Conservation (phyloP, 2,329 filamentous ascomycete species). For the Xylaria sp. region DNA sequence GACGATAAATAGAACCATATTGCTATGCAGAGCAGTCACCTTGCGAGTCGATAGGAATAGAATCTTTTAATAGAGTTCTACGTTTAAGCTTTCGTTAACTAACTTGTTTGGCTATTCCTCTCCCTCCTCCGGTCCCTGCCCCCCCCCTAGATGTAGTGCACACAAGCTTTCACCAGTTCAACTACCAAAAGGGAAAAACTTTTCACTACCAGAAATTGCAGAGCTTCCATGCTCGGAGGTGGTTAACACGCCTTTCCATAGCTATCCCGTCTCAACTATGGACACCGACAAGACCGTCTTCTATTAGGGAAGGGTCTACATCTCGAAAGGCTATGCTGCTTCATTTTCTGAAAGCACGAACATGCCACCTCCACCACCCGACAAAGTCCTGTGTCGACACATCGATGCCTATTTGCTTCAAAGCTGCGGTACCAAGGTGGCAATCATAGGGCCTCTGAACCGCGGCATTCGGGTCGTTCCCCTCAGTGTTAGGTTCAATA, state of each 20-base stretch:
- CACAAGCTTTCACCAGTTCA: neutral
- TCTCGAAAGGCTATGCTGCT: too few relatives aligned
- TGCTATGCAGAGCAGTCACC: neutral
- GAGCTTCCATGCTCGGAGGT: too few relatives aligned
- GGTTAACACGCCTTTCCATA: neutral
- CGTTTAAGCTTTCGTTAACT: neutral
- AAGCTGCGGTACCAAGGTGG: slow-evolving; percentile 77
- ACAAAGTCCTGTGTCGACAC: slow-evolving; percentile 76
- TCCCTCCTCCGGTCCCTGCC: neutral
- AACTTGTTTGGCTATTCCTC: neutral
- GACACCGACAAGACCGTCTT: neutral
- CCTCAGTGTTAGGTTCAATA: slow-evolving; percentile 72
- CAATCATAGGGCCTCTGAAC: slow-evolving; percentile 87
- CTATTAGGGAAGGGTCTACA: neutral
- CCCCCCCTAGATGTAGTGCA: too few relatives aligned
- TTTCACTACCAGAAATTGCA: neutral
- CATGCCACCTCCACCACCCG: slow-evolving; percentile 77
- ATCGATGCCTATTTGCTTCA: slow-evolving; percentile 76
- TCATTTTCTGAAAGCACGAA: slow-evolving; percentile 63
- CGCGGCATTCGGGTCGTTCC: slow-evolving; percentile 71
- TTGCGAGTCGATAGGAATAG: neutral
- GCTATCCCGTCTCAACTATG: neutral
- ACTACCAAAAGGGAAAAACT: neutral
- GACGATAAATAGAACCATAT: neutral
- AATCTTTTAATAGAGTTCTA: neutral